Conservation (phyloP, 179 eudicot genomes). For the Vitellaria paradoxa region DNA sequence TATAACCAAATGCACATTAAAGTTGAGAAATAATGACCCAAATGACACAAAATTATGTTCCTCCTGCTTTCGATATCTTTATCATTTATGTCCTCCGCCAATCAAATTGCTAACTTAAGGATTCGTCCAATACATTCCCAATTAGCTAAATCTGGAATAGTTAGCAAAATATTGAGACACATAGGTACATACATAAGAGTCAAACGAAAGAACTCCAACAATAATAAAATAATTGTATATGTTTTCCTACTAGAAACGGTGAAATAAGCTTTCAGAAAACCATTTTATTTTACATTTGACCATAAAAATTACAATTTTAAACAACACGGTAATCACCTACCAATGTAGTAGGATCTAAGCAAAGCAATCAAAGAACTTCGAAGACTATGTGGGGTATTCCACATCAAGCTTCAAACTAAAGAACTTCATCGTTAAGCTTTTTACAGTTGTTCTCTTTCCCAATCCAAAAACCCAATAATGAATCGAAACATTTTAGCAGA, state of each 20-base stretch:
- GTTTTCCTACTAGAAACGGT: neutral
- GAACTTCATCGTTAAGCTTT: constrained; percentile 23
- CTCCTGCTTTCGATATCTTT: neutral
- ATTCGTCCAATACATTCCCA: no score
- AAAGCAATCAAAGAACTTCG: constrained; percentile 37
- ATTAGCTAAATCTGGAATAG: no score
- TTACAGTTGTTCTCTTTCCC: neutral
- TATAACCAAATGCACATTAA: neutral
- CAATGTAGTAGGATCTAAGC: neutral
- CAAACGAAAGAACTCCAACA: no score
- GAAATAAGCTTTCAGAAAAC: neutral
- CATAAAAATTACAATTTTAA: neutral
- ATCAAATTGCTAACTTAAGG: no score
- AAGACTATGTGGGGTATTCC: constrained; percentile 20
- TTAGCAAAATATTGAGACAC: no score
- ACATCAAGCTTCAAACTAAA: constrained; percentile 23
- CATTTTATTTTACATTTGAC: neutral
- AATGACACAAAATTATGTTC: neutral
- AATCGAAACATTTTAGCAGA: neutral
- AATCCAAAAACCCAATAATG: neutral
- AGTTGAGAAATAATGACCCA: neutral
- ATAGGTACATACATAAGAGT: no score
- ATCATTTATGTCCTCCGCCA: no score
- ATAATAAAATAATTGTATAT: no score
- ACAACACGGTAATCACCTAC: neutral